Conservation (phyloP, 1,284 basidiomycete species). For the Exobasidium rhododendri region DNA sequence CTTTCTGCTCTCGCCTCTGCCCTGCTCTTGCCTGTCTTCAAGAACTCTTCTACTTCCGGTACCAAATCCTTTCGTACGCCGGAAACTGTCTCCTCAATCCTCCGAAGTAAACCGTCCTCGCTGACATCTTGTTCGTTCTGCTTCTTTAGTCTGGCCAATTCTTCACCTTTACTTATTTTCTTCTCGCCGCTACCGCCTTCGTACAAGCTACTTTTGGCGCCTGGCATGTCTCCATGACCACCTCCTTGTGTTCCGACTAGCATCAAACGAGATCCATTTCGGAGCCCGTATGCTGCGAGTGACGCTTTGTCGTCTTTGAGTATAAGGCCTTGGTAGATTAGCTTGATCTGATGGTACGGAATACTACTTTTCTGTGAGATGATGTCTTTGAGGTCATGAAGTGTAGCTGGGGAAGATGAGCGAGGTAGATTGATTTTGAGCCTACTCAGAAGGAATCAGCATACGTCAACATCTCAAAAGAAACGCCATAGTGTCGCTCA, state of each 20-base stretch:
- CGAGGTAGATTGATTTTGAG: neutral
- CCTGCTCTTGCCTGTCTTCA: neutral
- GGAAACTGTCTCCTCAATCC: slow-evolving; percentile 36
- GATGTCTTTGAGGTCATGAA: slow-evolving; percentile 42
- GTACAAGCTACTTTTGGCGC: slow-evolving; percentile 20
- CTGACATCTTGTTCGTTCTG: slow-evolving; percentile 18
- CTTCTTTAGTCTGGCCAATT: slow-evolving; percentile 15
- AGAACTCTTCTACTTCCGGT: slow-evolving; percentile 41
- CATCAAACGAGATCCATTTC: slow-evolving; percentile 39
- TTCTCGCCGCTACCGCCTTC: slow-evolving; percentile 13
- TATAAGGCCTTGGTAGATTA: slow-evolving; percentile 42
- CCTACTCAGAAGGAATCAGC: too few species aligned
- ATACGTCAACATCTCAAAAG: neutral
- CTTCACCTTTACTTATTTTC: slow-evolving; percentile 16
- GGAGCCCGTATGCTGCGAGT: slow-evolving; percentile 38
- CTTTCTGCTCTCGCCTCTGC: neutral
- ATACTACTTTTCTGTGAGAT: slow-evolving; percentile 41
- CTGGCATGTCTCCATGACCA: slow-evolving; percentile 28
- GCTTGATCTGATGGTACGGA: slow-evolving; percentile 37
- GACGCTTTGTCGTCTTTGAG: slow-evolving; percentile 45
- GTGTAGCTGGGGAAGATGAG: slow-evolving; percentile 19
- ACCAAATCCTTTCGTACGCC: slow-evolving; percentile 29
- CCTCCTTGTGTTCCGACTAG: slow-evolving; percentile 34
- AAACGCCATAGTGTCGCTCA: slow-evolving; percentile 20
- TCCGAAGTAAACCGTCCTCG: slow-evolving; percentile 32